A percentile compares a stretch with the other conserved stretches of the same genome.
Conservation (phyloP, 2,329 filamentous ascomycete genomes). For the Falciphora oryzae region DNA sequence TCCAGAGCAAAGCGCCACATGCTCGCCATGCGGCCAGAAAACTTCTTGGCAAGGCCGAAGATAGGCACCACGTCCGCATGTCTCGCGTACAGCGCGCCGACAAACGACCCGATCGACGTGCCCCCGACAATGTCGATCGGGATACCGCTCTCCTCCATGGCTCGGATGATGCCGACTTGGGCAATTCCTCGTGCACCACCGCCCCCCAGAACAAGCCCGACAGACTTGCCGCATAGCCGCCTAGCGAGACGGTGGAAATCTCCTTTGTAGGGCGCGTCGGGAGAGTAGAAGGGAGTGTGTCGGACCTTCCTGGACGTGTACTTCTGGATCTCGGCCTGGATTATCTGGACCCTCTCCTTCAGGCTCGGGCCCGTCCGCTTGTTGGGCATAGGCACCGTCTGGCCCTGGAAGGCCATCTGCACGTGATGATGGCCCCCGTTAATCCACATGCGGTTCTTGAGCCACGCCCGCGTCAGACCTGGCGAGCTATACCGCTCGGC, state of each 20-base stretch:
- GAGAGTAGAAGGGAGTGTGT: conserved; percentile 81
- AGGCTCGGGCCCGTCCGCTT: conserved; percentile 79
- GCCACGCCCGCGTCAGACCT: conserved; percentile 81
- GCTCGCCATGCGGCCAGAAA: conserved; percentile 96
- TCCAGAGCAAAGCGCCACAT: conserved; percentile 98
- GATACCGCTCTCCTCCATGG: conserved; percentile 92
- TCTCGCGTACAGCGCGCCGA: conserved; percentile 89
- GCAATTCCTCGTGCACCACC: conserved; percentile 89
- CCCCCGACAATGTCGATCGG: conserved; percentile 94
- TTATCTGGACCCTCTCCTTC: conserved; percentile 86
- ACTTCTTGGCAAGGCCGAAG: conserved; percentile 95
- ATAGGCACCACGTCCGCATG: conserved; percentile 96
- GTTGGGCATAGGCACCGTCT: conserved; percentile 66
- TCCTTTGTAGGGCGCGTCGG: conserved; percentile 89
- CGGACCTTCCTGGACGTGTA: conserved; percentile 93
- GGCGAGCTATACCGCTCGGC: conserved; percentile 80
- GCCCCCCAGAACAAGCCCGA: conserved; percentile 88
- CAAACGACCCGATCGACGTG: conserved; percentile 93
- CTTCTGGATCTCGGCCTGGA: conserved; percentile 97
- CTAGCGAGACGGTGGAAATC: conserved; percentile 93
- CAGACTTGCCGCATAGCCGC: conserved; percentile 85
- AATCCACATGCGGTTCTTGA: conserved; percentile 92
- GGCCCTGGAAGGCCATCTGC: conserved; percentile 83
- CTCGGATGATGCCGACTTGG: conserved; percentile 89
- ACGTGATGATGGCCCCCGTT: conserved; percentile 97